phyloP scores from a whole-genome alignment of 2,329 filamentous ascomycete species.

The Phialophora tarda region DNA sequence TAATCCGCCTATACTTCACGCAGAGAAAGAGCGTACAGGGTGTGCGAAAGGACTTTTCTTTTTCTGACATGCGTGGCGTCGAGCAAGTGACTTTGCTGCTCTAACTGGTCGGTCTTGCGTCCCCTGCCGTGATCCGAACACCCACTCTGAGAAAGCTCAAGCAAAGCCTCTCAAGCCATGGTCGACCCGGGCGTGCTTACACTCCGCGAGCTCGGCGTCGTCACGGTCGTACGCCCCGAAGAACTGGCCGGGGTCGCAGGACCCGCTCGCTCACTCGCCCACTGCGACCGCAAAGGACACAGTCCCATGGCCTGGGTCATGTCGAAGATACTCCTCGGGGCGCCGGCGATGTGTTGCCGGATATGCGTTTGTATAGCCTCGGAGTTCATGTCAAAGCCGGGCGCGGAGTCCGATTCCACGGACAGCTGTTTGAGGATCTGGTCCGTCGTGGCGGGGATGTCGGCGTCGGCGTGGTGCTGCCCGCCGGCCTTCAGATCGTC shows the following conservation, averaged over 20 bases:
- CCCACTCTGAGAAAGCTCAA: neutral
- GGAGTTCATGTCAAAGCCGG: constrained; percentile 7
- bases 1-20: neutral
- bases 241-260: neutral
- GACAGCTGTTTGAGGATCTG: neutral
- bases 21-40: neutral
- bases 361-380: constrained; percentile 20
- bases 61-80: neutral
- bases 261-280: neutral
- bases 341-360: constrained; percentile 24
- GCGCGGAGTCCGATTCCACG: neutral
- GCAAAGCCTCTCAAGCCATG: neutral
- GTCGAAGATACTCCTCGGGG: constrained; percentile 23
- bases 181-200: neutral
- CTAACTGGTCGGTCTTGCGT: neutral
- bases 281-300: constrained; percentile 26
- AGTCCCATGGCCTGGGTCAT: constrained; percentile 31
- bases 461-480: neutral
- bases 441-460: constrained; percentile 1
- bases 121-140: neutral
- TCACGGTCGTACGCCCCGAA: neutral
- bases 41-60: neutral
- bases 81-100: neutral
- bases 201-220: constrained; percentile 2
- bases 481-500: neutral